Evolutionary conservation across 208 protist species (phyloP), one percentile per base, ranked within the genome.

Genomic region (Leishmania mexicana): DNA sequence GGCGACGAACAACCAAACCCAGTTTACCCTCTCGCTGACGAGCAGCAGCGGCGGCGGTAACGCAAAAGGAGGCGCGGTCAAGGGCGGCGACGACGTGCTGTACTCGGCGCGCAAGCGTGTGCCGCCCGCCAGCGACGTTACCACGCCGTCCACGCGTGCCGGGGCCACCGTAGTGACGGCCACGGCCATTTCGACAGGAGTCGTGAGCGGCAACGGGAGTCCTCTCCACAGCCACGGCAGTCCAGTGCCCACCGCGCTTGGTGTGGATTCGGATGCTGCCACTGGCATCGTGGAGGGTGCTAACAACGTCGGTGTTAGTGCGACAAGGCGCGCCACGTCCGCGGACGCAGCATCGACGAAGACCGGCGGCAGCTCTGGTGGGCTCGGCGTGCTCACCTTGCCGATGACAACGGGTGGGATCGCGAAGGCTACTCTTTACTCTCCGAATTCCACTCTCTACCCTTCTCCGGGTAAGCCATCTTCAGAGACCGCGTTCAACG

Each of bases 51-150:
- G 78, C 38, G 71, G 58, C 15, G 67, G 60, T 35, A 31, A 24
- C 71, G 42, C 42, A 17, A 42, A 75, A 8, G 45, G 65, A 15
- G 35, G 58, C 28, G 45, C 65, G 31, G 67, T 42, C 62, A 80
- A 79, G 28, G 62, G 58, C 6, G 71, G 81, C 17, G 82, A 85
- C 17, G 83, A 85, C 6, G 74, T 82, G 21, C 53, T 88, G n/a
- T 88, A 88, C 76, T 83, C 85, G 45, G 84, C 86, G 0, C 74
- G 80, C 72, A 87, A 87, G n/a, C 80, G 76, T 31, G 60, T 80
- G 17, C 31, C 47, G 0, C n/a, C 57, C 35, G 21, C 79, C 31
- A 8, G 45, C 35, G 76, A 79, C n/a, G 24, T 15, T 19, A 2
- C 58, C 21, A 54, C 76, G 3, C 40, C 53, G 35, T 11, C 76